Base-by-base conservation (phyloP, 306 rosid genomes). In the Psophocarpus tetragonolobus region DNA sequence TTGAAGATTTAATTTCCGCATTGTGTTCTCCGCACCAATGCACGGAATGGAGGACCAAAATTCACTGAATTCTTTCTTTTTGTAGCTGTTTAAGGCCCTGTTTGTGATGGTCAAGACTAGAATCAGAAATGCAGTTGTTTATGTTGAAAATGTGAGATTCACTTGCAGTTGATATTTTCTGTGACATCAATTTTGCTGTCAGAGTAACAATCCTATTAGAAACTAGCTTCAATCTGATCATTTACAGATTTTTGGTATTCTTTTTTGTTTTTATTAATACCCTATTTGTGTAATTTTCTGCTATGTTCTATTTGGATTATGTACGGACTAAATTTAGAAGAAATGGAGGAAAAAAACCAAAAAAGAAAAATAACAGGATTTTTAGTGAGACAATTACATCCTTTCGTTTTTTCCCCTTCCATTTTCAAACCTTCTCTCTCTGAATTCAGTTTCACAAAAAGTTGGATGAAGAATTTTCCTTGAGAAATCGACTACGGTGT, bases 391-490 rank as follows among this genome's bases (percentile, higher is more conserved):
- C 41, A 85, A 82, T 66, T 74, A 63, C 84, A 81, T 76, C 83
- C 87, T 11, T 75, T 73, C 33, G 67, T 75, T 72, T 71, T 74
- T 56, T 33, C 20, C 58, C 53, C 24, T 20, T 76, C 70, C 77
- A 66, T 76, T 74, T 83, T 69, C 73, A 68, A 48, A 75, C 66
- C 75, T 57, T 74, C 80, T 81, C 50, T 76, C 45, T 62, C 81
- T 80, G 73, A 67, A 60, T 72, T 74, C 35, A 45, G 35, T 70
- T 70, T 66, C 81, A 69, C 53, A 56, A 69, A 81, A 79, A 83
- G 81, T 78, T 65, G n/a, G 77, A 39, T 29, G 79, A 82, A 76
- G 84, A 87, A 69, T 86, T 84, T 82, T 84, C 57, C 72, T 51
- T 72, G 33, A 75, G 67, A 83, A 85, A 67, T 58, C 67, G 68